phyloP scores from a whole-genome alignment of 106 monocot genomes.

The Dendrobium nobile region DNA sequence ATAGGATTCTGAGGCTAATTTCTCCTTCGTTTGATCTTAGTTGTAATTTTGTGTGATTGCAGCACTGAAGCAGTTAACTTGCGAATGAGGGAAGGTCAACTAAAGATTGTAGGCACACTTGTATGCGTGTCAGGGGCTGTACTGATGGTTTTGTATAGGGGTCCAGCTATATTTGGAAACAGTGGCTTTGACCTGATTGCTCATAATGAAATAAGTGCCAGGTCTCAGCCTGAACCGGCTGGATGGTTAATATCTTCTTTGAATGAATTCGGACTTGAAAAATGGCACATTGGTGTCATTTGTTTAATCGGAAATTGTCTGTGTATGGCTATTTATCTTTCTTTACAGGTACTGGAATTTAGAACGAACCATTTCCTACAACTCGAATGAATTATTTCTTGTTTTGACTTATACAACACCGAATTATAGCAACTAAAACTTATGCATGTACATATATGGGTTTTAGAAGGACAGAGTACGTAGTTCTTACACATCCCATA shows the following conservation, averaged over 20 bases:
- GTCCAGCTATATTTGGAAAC: constrained; percentile 59
- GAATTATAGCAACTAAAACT: background rate
- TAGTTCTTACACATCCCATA: too few relatives aligned
- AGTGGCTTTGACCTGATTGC: constrained; percentile 19
- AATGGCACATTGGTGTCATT: constrained; percentile 76
- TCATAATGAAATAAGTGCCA: constrained; percentile 46
- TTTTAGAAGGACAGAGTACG: too few relatives aligned
- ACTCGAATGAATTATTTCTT: constrained; percentile 3
- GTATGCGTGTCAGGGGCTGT: constrained; percentile 76
- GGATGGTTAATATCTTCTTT: constrained; percentile 33
- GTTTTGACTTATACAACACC: background rate
- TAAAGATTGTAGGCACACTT: constrained; percentile 63
- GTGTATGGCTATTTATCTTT: constrained; percentile 85
- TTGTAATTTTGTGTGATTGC: constrained; percentile 12
- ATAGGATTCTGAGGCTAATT: background rate
- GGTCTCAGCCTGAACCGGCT: constrained; percentile 51
- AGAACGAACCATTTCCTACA: background rate
- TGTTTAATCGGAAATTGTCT: constrained; percentile 84
- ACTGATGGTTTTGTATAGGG: constrained; percentile 72
- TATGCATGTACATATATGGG: background rate
- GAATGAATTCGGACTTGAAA: constrained; percentile 35
- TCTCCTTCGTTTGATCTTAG: background rate
- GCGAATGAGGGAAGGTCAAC: constrained; percentile 44
- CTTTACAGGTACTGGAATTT: constrained; percentile 58
- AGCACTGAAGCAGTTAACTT: constrained; percentile 69